Evolutionary conservation across 83 land plant genomes (phyloP), one percentile per base, ranked within the genome.

Genomic region (Diphasiastrum complanatum): DNA sequence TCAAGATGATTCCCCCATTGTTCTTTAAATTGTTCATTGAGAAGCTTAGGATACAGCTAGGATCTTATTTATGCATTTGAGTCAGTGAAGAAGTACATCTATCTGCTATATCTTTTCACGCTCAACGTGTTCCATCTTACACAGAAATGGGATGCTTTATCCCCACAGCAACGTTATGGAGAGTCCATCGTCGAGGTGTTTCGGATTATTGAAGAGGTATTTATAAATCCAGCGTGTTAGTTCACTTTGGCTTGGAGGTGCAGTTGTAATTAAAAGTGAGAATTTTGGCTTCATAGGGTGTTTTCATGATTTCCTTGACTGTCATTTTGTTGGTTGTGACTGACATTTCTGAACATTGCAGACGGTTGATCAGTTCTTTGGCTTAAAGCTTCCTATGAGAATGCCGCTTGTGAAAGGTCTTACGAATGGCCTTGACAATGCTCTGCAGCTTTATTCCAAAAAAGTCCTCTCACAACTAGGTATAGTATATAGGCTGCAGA

Each of bases 121-220:
- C n/a, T n/a, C n/a, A n/a, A n/a, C n/a, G n/a, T n/a, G n/a, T n/a
- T n/a, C n/a, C n/a, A n/a, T 62, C 47, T 53, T 45, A 40, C 78
- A 55, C 70, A 91, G 97, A 79, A 63, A 46, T 91, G 97, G 97
- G 84, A 78, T 55, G 90, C 90, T 27, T 40, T 91, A 37, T 91
- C 97, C 35, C 78, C 69, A 55, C 93, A 82, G 45, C 74, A 80
- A 64, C 82, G 78, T 24, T 82, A 84, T 58, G 86, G 85, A 45
- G 75, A 66, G 66, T 91, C 97, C 40, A 57, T 83, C 50, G 72
- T 91, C 63, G 97, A 91, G 74, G 87, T 91, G 11, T 91, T 78
- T 63, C 70, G 97, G 60, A 91, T 91, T 10, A 65, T 91, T 23
- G 95, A 91, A 55, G 97, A 91, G 95, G 97, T 86, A 55, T 54